These are phyloP conservation scores for Ophiobolus disseminans DNA, from an alignment of 2,329 filamentous ascomycete genomes.

Conservation along the genomic window DNA sequence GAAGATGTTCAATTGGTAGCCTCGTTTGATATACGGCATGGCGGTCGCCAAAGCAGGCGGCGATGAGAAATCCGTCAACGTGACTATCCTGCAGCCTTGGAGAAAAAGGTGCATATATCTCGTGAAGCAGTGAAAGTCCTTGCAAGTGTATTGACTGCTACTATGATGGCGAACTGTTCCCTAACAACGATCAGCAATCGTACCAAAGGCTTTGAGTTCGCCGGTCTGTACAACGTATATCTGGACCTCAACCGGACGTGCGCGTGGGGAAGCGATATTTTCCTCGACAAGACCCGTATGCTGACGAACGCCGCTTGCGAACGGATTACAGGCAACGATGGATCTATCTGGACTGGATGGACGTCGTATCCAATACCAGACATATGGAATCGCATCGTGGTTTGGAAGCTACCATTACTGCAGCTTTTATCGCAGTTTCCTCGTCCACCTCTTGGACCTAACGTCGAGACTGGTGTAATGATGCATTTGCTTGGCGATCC, in stretches of 20 bases:
- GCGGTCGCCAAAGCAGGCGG: background rate
- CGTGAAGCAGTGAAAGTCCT: no score
- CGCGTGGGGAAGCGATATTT: constrained; percentile 19
- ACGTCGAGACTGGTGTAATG: constrained; percentile 17
- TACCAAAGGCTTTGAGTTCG: constrained; percentile 25
- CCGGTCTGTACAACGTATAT: constrained; percentile 12
- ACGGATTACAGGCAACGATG: constrained; percentile 16
- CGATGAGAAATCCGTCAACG: no score
- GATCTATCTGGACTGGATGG: constrained; percentile 23
- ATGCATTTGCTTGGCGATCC: constrained; percentile 28
- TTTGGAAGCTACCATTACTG: constrained; percentile 26
- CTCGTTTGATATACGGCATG: background rate
- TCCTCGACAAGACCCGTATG: constrained; percentile 19
- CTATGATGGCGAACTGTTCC: constrained; percentile 16
- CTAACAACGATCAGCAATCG: constrained; percentile 17
- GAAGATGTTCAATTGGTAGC: constrained; percentile 6
- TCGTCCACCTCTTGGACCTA: constrained; percentile 21
- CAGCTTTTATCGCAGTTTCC: constrained; percentile 25
- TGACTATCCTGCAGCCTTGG: no score
- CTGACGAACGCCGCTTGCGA: constrained; percentile 18
- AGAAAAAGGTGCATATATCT: no score
- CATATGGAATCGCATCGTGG: constrained; percentile 25
- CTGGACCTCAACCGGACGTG: constrained; percentile 19
- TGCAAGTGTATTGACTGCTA: background rate
- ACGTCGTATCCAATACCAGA: constrained; percentile 20